phyloP scores from a whole-genome alignment of 2,329 filamentous ascomycete genomes.

The Aspergillus jensenii region DNA sequence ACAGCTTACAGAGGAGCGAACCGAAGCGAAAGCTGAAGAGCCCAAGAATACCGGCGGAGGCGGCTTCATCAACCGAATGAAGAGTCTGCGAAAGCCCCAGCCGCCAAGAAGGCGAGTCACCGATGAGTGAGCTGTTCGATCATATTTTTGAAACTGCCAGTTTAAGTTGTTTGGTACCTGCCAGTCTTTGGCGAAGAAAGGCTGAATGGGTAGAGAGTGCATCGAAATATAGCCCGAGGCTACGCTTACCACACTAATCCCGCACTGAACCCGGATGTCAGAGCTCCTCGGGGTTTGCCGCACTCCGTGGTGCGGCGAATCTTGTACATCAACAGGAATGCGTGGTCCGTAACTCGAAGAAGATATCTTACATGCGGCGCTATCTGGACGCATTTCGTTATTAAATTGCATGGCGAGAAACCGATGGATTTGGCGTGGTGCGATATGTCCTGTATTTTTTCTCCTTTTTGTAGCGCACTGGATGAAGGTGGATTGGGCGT shows the following conservation, averaged over 20 bases:
- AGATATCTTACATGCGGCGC: neutral
- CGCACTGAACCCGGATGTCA: neutral
- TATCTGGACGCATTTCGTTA: neutral
- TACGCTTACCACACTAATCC: neutral
- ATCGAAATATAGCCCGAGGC: neutral
- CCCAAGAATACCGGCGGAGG: slow-evolving; percentile 49
- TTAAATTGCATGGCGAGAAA: neutral
- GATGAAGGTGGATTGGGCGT: slow-evolving; percentile 12
- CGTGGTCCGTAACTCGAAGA: neutral
- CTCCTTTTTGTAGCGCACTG: slow-evolving; percentile 9
- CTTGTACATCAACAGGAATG: neutral
- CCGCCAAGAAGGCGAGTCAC: slow-evolving; percentile 42
- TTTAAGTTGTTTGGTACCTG: neutral
- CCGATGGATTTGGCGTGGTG: neutral
- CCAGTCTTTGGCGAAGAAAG: neutral
- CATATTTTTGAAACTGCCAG: neutral
- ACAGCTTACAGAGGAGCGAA: slow-evolving; percentile 60
- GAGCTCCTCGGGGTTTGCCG: neutral
- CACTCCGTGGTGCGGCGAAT: too few relatives aligned
- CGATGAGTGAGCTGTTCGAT: slow-evolving; percentile 24
- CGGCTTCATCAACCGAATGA: slow-evolving; percentile 75
- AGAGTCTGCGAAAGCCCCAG: slow-evolving; percentile 66
- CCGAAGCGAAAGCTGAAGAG: slow-evolving; percentile 29
- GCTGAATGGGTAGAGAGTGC: neutral
- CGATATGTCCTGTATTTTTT: slow-evolving; percentile 1